A percentile compares a stretch with the other conserved stretches of the same genome.
Evolutionary conservation across 148 eudicot species (phyloP).

Genomic region (Polygonum maritimum): DNA sequence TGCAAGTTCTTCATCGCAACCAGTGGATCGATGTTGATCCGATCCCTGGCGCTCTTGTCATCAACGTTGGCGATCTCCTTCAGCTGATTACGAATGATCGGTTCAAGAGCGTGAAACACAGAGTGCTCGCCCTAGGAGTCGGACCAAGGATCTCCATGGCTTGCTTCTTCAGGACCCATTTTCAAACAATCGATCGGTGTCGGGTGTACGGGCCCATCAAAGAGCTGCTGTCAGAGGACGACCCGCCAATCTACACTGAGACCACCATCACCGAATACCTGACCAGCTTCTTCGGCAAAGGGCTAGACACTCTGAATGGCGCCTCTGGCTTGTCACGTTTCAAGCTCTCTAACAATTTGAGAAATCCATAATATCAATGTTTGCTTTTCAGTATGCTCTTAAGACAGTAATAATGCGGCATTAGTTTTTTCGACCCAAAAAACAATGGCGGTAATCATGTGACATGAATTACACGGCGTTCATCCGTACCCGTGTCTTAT

Average conservation of each 20-base stretch:
- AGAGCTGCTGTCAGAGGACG: constrained; percentile 17
- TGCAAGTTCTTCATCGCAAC: constrained; percentile 9
- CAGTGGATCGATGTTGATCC: constrained; percentile 1
- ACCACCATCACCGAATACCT: constrained; percentile 10
- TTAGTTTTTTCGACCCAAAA: no score
- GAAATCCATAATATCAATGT: neutral
- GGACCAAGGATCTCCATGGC: constrained; percentile 42
- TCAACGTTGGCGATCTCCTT: constrained; percentile 7
- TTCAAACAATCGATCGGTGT: neutral
- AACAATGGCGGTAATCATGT: no score
- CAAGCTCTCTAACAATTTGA: neutral
- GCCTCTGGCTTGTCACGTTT: neutral
- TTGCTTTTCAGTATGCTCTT: neutral
- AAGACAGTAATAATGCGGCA: no score
- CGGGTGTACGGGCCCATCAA: constrained; percentile 34
- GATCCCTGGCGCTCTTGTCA: constrained; percentile 2
- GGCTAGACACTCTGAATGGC: constrained; percentile 5
- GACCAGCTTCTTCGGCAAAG: constrained; percentile 7
- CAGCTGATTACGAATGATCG: constrained; percentile 19
- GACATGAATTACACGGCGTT: no score
- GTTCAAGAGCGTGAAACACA: constrained; percentile 29
- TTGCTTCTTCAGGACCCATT: constrained; percentile 20
- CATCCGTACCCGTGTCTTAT: no score
- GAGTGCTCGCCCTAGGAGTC: neutral
- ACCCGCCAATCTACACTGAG: constrained; percentile 17